Conservation (phyloP, 352 stramenopile species). For the Globisporangium rhizosaccharum region DNA sequence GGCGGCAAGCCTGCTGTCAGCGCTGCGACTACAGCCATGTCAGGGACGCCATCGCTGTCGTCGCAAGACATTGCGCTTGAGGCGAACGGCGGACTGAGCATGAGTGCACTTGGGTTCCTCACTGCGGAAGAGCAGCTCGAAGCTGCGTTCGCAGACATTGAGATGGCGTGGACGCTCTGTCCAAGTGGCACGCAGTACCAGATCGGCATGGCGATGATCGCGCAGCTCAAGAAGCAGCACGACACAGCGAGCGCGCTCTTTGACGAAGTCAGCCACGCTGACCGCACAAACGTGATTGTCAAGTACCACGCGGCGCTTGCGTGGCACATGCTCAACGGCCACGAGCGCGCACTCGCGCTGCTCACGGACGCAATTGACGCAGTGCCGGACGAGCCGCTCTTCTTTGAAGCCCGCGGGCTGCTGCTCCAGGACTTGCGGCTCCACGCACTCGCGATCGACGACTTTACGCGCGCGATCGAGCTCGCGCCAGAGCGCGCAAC, state of each 20-base stretch:
- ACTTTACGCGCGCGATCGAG: constrained; percentile 33
- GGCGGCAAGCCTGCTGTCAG: background rate
- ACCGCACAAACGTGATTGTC: constrained; percentile 41
- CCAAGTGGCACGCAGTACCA: constrained; percentile 41
- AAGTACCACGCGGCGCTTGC: constrained; percentile 63
- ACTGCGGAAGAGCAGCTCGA: constrained; percentile 52
- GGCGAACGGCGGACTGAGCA: constrained; percentile 11
- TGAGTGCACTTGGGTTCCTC: constrained; percentile 13
- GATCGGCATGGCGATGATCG: constrained; percentile 73
- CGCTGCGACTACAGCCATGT: background rate
- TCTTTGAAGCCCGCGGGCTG: constrained; percentile 49
- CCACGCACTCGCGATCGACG: constrained; percentile 43
- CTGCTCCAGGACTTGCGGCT: constrained; percentile 54
- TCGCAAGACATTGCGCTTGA: constrained; percentile 6
- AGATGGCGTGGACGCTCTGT: constrained; percentile 65
- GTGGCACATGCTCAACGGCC: constrained; percentile 37
- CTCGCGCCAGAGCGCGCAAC: constrained; percentile 11
- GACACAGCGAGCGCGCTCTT: constrained; percentile 35
- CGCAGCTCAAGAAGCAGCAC: constrained; percentile 51
- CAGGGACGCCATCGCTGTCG: background rate
- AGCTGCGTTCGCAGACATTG: constrained; percentile 65
- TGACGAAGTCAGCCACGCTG: constrained; percentile 18
- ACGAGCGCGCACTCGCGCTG: constrained; percentile 39
- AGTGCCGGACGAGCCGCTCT: constrained; percentile 47
- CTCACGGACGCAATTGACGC: constrained; percentile 51